These are phyloP conservation scores for Coemansia reversa DNA, from an alignment of 192 early-diverging fungal species.

Conservation along the genomic window DNA sequence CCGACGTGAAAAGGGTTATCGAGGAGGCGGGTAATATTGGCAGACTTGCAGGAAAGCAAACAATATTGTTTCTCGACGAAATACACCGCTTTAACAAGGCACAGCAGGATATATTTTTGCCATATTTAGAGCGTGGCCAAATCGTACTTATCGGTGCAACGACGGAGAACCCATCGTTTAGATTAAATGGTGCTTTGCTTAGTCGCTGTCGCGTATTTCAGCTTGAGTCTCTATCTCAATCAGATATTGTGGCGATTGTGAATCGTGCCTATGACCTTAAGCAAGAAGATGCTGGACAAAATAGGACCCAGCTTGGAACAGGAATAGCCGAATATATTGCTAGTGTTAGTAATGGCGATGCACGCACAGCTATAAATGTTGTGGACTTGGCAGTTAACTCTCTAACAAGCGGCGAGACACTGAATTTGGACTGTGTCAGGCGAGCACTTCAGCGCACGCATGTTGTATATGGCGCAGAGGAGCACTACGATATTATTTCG, in stretches of 20 bases:
- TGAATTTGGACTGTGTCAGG: slow-evolving; percentile 58
- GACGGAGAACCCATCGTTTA: slow-evolving; percentile 84
- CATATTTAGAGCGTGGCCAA: slow-evolving; percentile 72
- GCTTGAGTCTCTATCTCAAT: slow-evolving; percentile 61
- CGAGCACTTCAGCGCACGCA: slow-evolving; percentile 76
- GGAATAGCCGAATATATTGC: slow-evolving; percentile 56
- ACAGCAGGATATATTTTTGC: slow-evolving; percentile 86
- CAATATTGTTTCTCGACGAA: slow-evolving; percentile 84
- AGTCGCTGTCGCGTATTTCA: slow-evolving; percentile 78
- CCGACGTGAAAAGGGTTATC: slow-evolving; percentile 66
- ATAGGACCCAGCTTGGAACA: slow-evolving; percentile 27
- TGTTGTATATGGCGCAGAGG: slow-evolving; percentile 80
- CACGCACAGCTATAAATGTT: slow-evolving; percentile 37
- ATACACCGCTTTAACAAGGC: slow-evolving; percentile 88
- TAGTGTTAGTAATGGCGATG: slow-evolving; percentile 75
- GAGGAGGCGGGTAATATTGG: slow-evolving; percentile 65
- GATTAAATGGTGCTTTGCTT: slow-evolving; percentile 77
- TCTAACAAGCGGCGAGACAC: slow-evolving; percentile 25
- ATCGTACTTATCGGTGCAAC: slow-evolving; percentile 72
- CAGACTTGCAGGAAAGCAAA: slow-evolving; percentile 58
- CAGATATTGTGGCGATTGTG: slow-evolving; percentile 65
- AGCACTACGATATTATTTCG: slow-evolving; percentile 89
- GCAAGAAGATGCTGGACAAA: slow-evolving; percentile 38
- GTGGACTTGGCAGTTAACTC: slow-evolving; percentile 41
- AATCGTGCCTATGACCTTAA: slow-evolving; percentile 59